These are phyloP conservation scores for Gyromitra esculenta DNA, from an alignment of 2,329 filamentous ascomycete genomes.

Conservation along the genomic window DNA sequence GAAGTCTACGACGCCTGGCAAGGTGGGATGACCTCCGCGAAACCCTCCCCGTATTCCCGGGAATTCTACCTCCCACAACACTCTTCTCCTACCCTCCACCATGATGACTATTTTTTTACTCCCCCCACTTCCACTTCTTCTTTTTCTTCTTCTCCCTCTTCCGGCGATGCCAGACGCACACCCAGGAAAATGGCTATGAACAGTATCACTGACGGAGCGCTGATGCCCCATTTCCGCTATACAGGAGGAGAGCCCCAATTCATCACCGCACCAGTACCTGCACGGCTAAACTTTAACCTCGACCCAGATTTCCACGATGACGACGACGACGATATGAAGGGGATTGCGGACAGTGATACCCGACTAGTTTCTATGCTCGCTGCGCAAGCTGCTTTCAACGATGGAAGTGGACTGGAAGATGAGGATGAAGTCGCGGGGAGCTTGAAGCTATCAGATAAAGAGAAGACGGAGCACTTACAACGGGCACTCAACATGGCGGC, in stretches of 20 bases:
- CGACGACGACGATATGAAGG: conserved; percentile 64
- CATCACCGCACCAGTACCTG: conserved; percentile 82
- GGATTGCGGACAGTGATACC: conserved; percentile 76
- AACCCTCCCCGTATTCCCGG: conserved; percentile 46
- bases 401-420: conserved; percentile 76
- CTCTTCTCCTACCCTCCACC: neutral
- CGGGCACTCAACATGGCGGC: conserved; percentile 92
- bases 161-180: conserved; percentile 23
- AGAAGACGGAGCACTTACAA: conserved; percentile 85
- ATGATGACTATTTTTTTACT: conserved; percentile 37
- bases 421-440: conserved; percentile 82
- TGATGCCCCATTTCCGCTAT: conserved; percentile 50
- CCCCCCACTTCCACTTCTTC: conserved; percentile 23
- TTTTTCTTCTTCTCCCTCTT: conserved; percentile 25
- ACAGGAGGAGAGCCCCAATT: conserved; percentile 98
- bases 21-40: conserved; percentile 67
- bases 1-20: conserved; percentile 99
- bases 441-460: conserved; percentile 75
- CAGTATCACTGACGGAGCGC: conserved; percentile 50
- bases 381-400: conserved; percentile 83
- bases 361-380: conserved; percentile 95
- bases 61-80: conserved; percentile 35
- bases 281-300: conserved; percentile 70
- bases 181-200: conserved; percentile 36
- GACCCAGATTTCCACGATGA: conserved; percentile 53